Evolutionary conservation across 163 green algal species (phyloP).

Genomic region (Volvox carteri): DNA sequence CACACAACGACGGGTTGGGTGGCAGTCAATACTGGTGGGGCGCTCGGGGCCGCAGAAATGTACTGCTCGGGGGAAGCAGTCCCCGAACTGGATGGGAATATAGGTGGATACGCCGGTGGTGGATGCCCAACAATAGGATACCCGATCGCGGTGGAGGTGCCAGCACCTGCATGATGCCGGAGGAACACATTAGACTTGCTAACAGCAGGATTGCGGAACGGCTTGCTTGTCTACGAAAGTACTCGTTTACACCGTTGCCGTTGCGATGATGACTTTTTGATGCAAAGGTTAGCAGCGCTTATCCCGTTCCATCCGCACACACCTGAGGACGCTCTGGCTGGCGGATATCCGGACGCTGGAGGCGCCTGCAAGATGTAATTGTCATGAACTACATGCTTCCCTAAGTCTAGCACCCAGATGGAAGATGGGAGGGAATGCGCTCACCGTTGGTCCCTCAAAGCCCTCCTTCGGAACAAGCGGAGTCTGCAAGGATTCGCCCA

Average conservation of each 20-base stretch:
- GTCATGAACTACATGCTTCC: background rate
- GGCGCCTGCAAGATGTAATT: constrained; percentile 4
- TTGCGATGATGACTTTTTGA: too few species aligned
- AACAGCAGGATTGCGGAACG: too few species aligned
- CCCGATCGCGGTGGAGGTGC: background rate
- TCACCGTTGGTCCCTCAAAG: constrained; percentile 33
- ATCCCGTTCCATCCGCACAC: background rate
- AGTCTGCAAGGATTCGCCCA: background rate
- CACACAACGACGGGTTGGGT: constrained; percentile 1
- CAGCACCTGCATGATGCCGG: background rate
- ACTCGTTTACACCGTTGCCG: too few species aligned
- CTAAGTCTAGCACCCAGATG: too few species aligned
- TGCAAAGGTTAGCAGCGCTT: too few species aligned
- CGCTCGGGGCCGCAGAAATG: background rate
- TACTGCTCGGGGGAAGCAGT: background rate
- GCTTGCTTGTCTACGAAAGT: too few species aligned
- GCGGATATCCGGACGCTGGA: background rate
- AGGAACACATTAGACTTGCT: background rate
- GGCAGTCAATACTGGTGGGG: background rate
- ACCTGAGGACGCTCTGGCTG: background rate
- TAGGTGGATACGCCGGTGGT: background rate
- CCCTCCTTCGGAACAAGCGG: constrained; percentile 35
- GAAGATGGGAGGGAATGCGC: background rate
- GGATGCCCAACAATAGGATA: constrained; percentile 1
- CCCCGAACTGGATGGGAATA: background rate